Evolutionary conservation across 805 yeast genomes (phyloP), one percentile per base, ranked within the genome.

Genomic region (Wickerhamomyces canadensis): DNA sequence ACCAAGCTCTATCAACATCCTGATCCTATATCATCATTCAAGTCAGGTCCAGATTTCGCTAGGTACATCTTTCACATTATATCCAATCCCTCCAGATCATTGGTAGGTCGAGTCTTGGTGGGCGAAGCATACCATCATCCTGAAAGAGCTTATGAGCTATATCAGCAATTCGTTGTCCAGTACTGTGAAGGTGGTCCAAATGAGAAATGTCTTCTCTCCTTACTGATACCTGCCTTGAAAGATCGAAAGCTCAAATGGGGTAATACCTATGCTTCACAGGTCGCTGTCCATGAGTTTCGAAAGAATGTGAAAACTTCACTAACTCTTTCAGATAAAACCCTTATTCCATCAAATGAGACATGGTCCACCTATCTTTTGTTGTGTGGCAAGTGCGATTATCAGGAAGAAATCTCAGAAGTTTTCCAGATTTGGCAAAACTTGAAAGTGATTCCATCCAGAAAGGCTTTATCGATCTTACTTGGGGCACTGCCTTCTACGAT

Each of bases 231-330:
- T 0, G 67, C 80, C 6, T 51, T 61, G 44, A 49, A 54, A 26
- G 38, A 40, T 10, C 27, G 44, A 2, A 29, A 41, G 2, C 35
- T 69, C 3, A 34, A 58, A 14, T 80, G 85, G 85, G 76, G 64
- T 9, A 58, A 60, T 2, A 35, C 66, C 27, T 71, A 60, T 36
- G 84, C 88, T 0, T 64, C 80, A 1, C 85, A 80, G 46, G 63
- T 77, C 19, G 78, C 84, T 0, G 64, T 78, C 3, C 68, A 64
- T 27, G 84, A 80, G 51, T 74, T 80, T 55, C 68, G 74, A 39
- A 43, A 43, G 19, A 54, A 58, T 47, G 63, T 67, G 1, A 59
- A 71, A 28, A 67, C 57, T n/a, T 47, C 61, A 0, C 42, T 40
- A 19, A 47, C 49, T 2, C 43, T 42, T 10, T 15, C 47, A 5